These are phyloP conservation scores for Penstemon davidsonii DNA, from an alignment of 257 asterid species.

Conservation along the genomic window DNA sequence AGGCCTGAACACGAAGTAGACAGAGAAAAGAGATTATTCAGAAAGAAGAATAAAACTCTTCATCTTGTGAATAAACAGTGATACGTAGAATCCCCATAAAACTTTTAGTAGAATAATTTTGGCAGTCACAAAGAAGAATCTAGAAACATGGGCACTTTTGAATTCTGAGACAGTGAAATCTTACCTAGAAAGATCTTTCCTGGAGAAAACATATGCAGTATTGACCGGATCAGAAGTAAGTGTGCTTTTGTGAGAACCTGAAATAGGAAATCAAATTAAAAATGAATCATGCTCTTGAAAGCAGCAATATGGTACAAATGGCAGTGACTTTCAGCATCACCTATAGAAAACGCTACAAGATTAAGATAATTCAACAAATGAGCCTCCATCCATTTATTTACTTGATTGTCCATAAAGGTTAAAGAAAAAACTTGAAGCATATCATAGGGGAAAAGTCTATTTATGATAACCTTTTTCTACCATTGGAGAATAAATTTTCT, in stretches of 20 bases:
- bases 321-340: constrained; percentile 10
- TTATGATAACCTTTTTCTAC: too few species aligned
- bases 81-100: constrained; percentile 8
- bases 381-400: background rate
- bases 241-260: constrained; percentile 79
- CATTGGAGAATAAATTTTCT: too few species aligned
- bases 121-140: constrained; percentile 1
- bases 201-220: constrained; percentile 80
- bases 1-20: constrained; percentile 59
- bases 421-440: too few species aligned
- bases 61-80: background rate
- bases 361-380: background rate
- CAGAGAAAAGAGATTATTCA: constrained; percentile 2
- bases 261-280: constrained; percentile 11
- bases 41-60: background rate
- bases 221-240: constrained; percentile 68
- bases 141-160: constrained; percentile 8
- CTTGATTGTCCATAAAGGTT: background rate
- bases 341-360: background rate
- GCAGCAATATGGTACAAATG: background rate
- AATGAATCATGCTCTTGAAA: constrained; percentile 2
- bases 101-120: background rate
- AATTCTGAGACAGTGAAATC: constrained; percentile 29
- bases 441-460: too few species aligned
- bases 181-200: constrained; percentile 94